Evolutionary conservation across 495 filamentous ascomycete species (phyloP), one percentile per base, ranked within the genome.

Genomic region (Parathielavia hyrcaniae): DNA sequence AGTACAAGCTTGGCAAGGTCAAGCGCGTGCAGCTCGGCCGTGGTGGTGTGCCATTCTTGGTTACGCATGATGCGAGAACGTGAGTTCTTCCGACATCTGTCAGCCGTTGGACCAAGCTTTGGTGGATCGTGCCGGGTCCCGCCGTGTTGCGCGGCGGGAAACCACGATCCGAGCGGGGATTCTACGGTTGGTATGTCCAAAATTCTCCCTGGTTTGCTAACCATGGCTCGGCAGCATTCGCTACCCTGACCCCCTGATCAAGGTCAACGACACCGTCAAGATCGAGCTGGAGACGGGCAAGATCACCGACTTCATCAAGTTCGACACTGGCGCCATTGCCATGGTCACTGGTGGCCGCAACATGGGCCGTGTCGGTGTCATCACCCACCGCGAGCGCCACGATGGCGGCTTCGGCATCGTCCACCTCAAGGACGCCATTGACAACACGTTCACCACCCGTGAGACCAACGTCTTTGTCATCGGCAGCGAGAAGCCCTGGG

Each of bases 41-140:
- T 77, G 95, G 93, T 79, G 93, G 92, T 79, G 93, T 98, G 83
- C 93, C 93, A 89, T 97, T 95, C 89, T 96, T 97, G 88, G 93
- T 97, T 88, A 97, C 95, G 89, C 95, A 97, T 86, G 93, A 98
- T 90, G 93, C 95, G 79, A 85, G 93, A 89, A 98, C 95, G 91
- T 97, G 80, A 93, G 91, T 84, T 84, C 81, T 87, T 78, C 83
- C 85, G 81, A 86, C 83, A 87, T 91, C 90, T 89, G 86, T 95
- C 90, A 95, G 90, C 85, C 90, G 90, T 95, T 95, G 90, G 90
- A 90, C 88, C 89, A 93, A 91, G 87, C 81, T 92, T 91, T 91
- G 88, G 89, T 84, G 79, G 85, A 86, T 79, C 75, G 76, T 59
- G 26, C 26, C 48, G 50, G 55, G 11, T 22, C 26, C 49, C 46